Percentiles rank a stretch among this genome's conserved stretches.
phyloP scores from a whole-genome alignment of 78 protist species.

The Dictyostelium discoideum region DNA sequence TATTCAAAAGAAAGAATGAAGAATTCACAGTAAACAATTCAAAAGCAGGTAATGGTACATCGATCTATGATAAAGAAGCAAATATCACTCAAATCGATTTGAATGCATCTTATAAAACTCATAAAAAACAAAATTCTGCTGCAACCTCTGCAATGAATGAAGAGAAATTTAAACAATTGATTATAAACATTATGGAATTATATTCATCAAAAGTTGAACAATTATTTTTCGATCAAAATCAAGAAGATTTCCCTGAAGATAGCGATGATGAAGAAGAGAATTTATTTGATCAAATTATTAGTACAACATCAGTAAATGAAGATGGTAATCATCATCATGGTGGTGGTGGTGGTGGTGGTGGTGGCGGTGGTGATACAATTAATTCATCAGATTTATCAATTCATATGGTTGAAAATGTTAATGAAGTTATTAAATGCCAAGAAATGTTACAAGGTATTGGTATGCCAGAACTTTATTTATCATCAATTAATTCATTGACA shows the following conservation, averaged over 20 bases:
- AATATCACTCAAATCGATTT: conserved; percentile 47
- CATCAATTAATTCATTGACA: conserved; percentile 16
- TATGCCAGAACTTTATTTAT: conserved; percentile 38
- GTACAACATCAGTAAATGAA: not conserved
- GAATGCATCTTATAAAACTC: conserved; percentile 35
- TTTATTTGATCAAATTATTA: not conserved
- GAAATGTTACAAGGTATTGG: conserved; percentile 51
- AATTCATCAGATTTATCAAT: conserved; percentile 1
- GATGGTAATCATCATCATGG: not conserved
- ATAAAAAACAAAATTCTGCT: conserved; percentile 58
- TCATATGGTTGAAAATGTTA: conserved; percentile 71
- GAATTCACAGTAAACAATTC: conserved; percentile 11
- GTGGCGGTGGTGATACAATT: not conserved
- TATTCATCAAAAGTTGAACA: conserved; percentile 31
- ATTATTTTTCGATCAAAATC: conserved; percentile 25
- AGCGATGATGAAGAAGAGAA: not conserved
- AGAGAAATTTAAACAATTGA: conserved; percentile 42
- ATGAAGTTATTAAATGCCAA: conserved; percentile 61
- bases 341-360: not conserved
- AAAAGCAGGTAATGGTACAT: not conserved
- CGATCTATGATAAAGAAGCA: not conserved
- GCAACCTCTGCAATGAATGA: conserved; percentile 59
- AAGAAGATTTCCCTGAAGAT: conserved; percentile 2
- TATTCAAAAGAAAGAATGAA: conserved; percentile 28
- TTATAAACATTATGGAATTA: not conserved